These are phyloP conservation scores for Candolleomyces eurysporus DNA, from an alignment of 768 basidiomycete genomes.

Conservation along the genomic window DNA sequence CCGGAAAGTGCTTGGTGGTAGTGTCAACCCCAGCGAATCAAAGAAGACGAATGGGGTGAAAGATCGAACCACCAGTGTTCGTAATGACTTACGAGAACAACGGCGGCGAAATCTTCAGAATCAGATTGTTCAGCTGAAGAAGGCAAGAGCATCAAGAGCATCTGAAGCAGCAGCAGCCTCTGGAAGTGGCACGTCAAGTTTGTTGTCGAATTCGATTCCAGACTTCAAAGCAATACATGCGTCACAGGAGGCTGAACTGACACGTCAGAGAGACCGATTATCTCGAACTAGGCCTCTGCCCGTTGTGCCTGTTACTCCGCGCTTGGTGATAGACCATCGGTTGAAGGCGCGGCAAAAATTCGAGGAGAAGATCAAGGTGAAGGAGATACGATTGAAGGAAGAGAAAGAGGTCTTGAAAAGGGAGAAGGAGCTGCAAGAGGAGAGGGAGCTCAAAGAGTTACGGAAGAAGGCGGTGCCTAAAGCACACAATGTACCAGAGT, in stretches of 20 bases:
- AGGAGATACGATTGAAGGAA: constrained; percentile 48
- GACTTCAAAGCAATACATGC: constrained; percentile 57
- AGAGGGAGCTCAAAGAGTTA: constrained; percentile 57
- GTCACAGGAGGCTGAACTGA: constrained; percentile 40
- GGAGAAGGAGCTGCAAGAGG: constrained; percentile 54
- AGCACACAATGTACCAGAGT: constrained; percentile 72
- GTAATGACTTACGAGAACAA: neutral
- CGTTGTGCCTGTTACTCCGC: constrained; percentile 44
- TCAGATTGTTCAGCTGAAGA: neutral
- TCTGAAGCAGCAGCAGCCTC: neutral
- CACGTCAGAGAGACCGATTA: constrained; percentile 45
- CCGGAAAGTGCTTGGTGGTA: constrained; percentile 36
- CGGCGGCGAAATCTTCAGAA: neutral
- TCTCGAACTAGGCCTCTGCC: constrained; percentile 24
- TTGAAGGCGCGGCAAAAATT: constrained; percentile 63
- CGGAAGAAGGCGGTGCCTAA: constrained; percentile 62
- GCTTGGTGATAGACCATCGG: constrained; percentile 54
- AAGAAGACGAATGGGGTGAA: constrained; percentile 11
- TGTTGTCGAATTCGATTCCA: constrained; percentile 35
- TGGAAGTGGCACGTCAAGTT: neutral
- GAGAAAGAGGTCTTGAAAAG: constrained; percentile 43
- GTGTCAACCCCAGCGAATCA: neutral
- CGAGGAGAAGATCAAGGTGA: constrained; percentile 54
- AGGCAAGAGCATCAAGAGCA: neutral
- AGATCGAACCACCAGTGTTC: neutral